Conservation (phyloP, 2,329 filamentous ascomycete genomes). For the Colletotrichum higginsianum region DNA sequence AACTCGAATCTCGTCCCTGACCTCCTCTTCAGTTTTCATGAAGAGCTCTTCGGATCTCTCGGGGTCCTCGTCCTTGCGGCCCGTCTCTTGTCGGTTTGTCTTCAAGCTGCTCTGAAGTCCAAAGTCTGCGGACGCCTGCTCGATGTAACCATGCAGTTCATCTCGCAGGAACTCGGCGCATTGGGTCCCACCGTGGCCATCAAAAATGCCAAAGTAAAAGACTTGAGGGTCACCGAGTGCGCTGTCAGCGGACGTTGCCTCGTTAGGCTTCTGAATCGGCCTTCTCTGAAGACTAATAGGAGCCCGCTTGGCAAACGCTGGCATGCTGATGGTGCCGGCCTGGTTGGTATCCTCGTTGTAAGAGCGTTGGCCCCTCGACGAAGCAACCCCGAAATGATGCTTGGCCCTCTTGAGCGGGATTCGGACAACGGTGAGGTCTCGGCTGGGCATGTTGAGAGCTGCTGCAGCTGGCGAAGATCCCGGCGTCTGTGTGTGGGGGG, state of each 20-base stretch:
- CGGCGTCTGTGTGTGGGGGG: constrained; percentile 76
- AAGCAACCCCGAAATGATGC: constrained; percentile 90
- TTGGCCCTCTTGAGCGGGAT: constrained; percentile 95
- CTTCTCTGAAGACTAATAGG: constrained; percentile 73
- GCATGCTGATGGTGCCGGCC: constrained; percentile 92
- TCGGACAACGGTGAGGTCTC: constrained; percentile 92
- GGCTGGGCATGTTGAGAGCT: constrained; percentile 71
- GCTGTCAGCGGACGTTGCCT: constrained; percentile 80
- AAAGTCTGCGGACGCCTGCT: constrained; percentile 83
- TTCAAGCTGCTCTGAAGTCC: constrained; percentile 83
- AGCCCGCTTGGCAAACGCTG: constrained; percentile 88
- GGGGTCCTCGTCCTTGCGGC: constrained; percentile 49
- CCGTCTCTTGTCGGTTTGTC: constrained; percentile 53
- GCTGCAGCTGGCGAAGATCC: constrained; percentile 71
- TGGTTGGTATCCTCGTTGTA: constrained; percentile 97
- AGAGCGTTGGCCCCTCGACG: constrained; percentile 84
- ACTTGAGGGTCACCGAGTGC: constrained; percentile 92
- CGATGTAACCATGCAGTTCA: constrained; percentile 89
- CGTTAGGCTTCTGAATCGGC: constrained; percentile 65
- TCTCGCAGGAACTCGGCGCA: constrained; percentile 91
- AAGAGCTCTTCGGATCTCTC: constrained; percentile 57
- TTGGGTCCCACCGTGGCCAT: constrained; percentile 92
- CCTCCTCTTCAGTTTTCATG: constrained; percentile 65
- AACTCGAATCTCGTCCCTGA: constrained; percentile 55
- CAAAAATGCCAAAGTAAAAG: constrained; percentile 97